phyloP scores from a whole-genome alignment of 1,139 yeast genomes.

The Zygosaccharomyces sapae region DNA sequence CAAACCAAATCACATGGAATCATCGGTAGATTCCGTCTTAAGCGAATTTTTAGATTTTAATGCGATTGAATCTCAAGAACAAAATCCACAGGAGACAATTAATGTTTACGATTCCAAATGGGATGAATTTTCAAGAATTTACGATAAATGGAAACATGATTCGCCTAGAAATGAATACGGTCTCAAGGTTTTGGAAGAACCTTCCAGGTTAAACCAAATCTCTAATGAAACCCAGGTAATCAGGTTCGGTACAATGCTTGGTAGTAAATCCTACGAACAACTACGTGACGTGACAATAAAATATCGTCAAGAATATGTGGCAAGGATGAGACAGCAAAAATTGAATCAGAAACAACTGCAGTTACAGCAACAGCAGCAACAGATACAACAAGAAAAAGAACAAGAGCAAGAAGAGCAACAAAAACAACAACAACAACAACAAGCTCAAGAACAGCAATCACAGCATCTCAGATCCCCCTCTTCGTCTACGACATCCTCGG shows the following conservation, averaged over 20 bases:
- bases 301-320: constrained; percentile 51
- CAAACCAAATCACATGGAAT: constrained; percentile 38
- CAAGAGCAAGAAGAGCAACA: constrained; percentile 23
- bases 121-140: constrained; percentile 53
- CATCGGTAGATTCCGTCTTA: constrained; percentile 30
- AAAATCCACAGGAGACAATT: constrained; percentile 28
- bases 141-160: constrained; percentile 76
- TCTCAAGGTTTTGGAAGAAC: constrained; percentile 55
- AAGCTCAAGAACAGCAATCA: constrained; percentile 10
- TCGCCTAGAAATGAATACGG: constrained; percentile 55
- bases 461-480: constrained; percentile 11
- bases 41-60: constrained; percentile 31
- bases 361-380: constrained; percentile 29
- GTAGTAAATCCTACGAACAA: constrained; percentile 80
- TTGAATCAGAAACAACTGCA: constrained; percentile 36
- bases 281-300: constrained; percentile 45
- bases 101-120: constrained; percentile 55
- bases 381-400: constrained; percentile 22
- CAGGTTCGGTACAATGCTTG: constrained; percentile 85
- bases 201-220: constrained; percentile 71
- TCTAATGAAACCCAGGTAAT: constrained; percentile 85
- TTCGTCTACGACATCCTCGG: constrained; percentile 11
- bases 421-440: constrained; percentile 20
- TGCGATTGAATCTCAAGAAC: constrained; percentile 30
- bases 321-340: constrained; percentile 39